Percentiles rank a stretch among this genome's conserved stretches.
phyloP scores from a whole-genome alignment of 2,329 filamentous ascomycete species.

The Coniosporium tulheliwenetii region DNA sequence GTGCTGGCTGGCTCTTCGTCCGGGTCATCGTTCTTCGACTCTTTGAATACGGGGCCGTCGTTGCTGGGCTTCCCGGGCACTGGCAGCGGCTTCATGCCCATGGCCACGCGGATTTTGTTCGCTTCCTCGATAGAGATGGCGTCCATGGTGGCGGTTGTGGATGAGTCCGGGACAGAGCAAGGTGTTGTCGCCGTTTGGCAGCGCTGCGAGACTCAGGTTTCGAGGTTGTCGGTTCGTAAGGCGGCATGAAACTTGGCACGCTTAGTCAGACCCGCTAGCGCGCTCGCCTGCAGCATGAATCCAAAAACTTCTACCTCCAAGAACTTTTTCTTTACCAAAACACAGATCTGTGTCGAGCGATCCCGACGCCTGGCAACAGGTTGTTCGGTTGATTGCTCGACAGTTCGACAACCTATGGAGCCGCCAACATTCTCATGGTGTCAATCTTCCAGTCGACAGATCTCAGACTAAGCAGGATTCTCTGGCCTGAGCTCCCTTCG shows the following conservation, averaged over 20 bases:
- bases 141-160: constrained; percentile 10
- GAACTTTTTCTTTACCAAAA: constrained; percentile 24
- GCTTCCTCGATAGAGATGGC: constrained; percentile 73
- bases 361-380: constrained; percentile 43
- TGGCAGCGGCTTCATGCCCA: constrained; percentile 81
- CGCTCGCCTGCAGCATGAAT: neutral
- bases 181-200: neutral
- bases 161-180: neutral
- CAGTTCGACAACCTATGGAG: constrained; percentile 81
- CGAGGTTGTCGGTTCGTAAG: neutral
- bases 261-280: neutral
- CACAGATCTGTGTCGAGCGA: constrained; percentile 73
- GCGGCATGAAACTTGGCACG: neutral
- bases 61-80: constrained; percentile 49
- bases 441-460: constrained; percentile 90
- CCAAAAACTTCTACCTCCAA: constrained; percentile 3
- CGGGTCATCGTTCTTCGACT: constrained; percentile 25
- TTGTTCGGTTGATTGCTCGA: constrained; percentile 65
- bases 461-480: constrained; percentile 56
- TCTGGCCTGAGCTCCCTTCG: constrained; percentile 50
- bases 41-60: constrained; percentile 40
- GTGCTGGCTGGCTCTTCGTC: constrained; percentile 67
- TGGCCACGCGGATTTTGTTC: constrained; percentile 76
- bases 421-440: constrained; percentile 55
- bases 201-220: too few species aligned